These are phyloP conservation scores for Graphiopsis chlorocephala DNA, from an alignment of 2,329 filamentous ascomycete species.

Conservation along the genomic window DNA sequence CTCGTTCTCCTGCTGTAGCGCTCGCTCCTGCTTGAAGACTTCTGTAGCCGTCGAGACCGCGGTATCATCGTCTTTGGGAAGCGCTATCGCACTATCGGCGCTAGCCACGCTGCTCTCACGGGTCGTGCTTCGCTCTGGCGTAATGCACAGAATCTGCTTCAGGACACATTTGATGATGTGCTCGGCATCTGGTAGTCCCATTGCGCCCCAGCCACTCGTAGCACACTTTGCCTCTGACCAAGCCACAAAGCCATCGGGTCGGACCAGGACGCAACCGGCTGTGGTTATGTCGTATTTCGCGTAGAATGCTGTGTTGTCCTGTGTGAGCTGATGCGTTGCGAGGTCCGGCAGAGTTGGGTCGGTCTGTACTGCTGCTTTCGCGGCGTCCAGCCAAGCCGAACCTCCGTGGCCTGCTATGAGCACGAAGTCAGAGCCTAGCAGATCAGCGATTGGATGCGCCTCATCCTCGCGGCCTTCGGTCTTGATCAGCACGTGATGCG, in stretches of 20 bases:
- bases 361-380: background rate
- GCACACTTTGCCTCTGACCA: conserved; percentile 10
- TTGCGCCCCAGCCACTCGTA: conserved; percentile 2
- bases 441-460: conserved; percentile 16
- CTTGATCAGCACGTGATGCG: conserved; percentile 16
- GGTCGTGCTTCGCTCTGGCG: background rate
- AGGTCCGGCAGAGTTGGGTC: background rate
- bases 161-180: conserved; percentile 2
- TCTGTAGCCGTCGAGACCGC: background rate
- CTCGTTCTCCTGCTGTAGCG: background rate
- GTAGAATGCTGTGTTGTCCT: conserved; percentile 2
- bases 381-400: conserved; percentile 11
- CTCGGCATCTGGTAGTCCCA: conserved; percentile 3
- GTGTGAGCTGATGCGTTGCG: conserved; percentile 1
- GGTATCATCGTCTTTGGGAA: background rate
- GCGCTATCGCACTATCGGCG: conserved; percentile 2
- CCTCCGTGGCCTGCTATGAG: conserved; percentile 14
- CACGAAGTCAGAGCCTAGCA: conserved; percentile 16
- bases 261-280: conserved; percentile 1
- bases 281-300: background rate
- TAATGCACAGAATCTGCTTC: conserved; percentile 10
- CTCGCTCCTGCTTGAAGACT: conserved; percentile 1
- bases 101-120: conserved; percentile 1
- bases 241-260: conserved; percentile 6
- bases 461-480: background rate